Percentiles rank a stretch among this genome's conserved stretches.
These are phyloP conservation scores for Kodamaea fungicola DNA, from an alignment of 1,139 yeast species.

Conservation along the genomic window DNA sequence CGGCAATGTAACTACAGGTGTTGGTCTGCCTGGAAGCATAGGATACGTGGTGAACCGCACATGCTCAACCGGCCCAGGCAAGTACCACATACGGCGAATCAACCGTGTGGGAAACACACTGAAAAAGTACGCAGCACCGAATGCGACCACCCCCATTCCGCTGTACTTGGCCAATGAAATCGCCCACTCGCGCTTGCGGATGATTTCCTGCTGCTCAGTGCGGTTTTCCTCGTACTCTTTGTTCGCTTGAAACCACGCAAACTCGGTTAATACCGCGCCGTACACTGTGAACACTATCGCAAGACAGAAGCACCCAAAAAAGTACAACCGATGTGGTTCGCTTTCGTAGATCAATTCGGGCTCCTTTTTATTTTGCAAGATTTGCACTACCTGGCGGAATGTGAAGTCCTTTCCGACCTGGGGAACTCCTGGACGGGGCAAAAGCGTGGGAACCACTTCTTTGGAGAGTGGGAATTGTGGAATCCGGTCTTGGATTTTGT, in stretches of 20 bases:
- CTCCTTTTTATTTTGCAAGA: constrained; percentile 50
- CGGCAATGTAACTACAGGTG: constrained; percentile 72
- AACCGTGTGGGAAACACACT: constrained; percentile 60
- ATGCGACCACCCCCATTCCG: constrained; percentile 34
- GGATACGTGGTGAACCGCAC: constrained; percentile 73
- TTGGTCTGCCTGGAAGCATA: constrained; percentile 67
- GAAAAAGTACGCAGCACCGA: constrained; percentile 46
- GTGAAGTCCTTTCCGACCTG: constrained; percentile 56
- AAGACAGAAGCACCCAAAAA: constrained; percentile 64
- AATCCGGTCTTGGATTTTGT: constrained; percentile 45
- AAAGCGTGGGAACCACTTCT: constrained; percentile 63
- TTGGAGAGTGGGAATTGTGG: constrained; percentile 67
- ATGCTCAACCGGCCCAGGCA: constrained; percentile 57
- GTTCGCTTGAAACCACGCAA: constrained; percentile 55
- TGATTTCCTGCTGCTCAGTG: constrained; percentile 30
- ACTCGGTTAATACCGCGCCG: constrained; percentile 58
- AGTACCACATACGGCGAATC: constrained; percentile 71
- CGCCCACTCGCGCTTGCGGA: constrained; percentile 39
- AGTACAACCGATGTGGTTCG: constrained; percentile 77
- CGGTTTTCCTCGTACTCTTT: constrained; percentile 59
- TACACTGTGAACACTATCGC: constrained; percentile 68
- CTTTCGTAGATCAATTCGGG: constrained; percentile 82
- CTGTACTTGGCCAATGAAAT: constrained; percentile 28
- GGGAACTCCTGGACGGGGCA: constrained; percentile 75
- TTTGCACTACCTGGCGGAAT: constrained; percentile 61